Evolutionary conservation across 106 monocot genomes (phyloP), one percentile per base, ranked within the genome.

Genomic region (Phalaenopsis aphrodite): DNA sequence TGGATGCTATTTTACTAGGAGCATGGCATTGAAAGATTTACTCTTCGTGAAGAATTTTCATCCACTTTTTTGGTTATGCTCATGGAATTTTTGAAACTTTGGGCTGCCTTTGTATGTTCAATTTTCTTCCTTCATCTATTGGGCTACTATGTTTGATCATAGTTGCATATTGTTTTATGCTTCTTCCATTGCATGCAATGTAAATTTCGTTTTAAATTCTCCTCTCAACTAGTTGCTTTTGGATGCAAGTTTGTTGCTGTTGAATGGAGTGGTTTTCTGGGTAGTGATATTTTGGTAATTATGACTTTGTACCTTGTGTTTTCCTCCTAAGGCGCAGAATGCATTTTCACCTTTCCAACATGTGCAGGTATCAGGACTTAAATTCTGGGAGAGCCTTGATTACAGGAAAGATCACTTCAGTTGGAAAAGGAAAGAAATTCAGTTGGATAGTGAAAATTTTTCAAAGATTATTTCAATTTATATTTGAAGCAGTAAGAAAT

Each of bases 291-390:
- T 39, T 12, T 69, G 5, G 14, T 39, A 38, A 38, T 39, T 69
- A 10, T 39, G 69, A 30, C 30, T 69, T 69, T 69, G 11, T 38
- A 69, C 38, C 69, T 69, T 69, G 5, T 15, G 39, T 69, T 69
- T 36, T 69, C 15, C 15, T 69, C 9, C 69, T 69, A 14, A 12
- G 0, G 68, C 12, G 14, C 14, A 5, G 38, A 69, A 38, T 10
- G 11, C 8, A 36, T 19, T 74, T 74, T 18, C 43, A n/a, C 41
- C 36, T 69, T 39, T 43, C 43, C 74, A 36, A 19, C 42, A 12
- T 74, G 43, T 45, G 74, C 72, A 89, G 89, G 84, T 82, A 86
- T 78, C 81, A 82, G 46, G 86, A 86, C 57, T 89, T 84, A 77
- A 84, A 39, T 52, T 86, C 86, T 67, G 84, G 84, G 38, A 79